Conservation (phyloP, 306 rosid genomes). For the Aeschynomene evenia region DNA sequence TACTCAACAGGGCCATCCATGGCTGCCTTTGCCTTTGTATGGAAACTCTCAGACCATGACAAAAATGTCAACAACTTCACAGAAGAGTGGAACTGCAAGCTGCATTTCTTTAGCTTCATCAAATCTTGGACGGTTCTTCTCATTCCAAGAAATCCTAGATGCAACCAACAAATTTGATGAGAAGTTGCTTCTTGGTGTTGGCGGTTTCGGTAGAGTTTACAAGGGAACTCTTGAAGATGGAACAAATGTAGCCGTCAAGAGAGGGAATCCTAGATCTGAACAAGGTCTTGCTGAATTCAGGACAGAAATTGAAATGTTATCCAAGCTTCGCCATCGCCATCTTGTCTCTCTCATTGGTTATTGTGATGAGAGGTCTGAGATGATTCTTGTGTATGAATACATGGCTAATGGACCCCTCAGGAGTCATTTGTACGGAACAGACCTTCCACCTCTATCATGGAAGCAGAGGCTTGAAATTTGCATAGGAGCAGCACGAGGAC, state of each 20-base stretch:
- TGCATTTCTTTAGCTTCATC: slow-evolving; percentile 78
- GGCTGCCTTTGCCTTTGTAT: slow-evolving; percentile 82
- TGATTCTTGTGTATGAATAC: slow-evolving; percentile 93
- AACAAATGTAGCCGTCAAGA: slow-evolving; percentile 79
- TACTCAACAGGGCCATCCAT: slow-evolving; percentile 61
- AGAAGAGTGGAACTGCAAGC: slow-evolving; percentile 90
- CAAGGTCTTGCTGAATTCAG: slow-evolving; percentile 94
- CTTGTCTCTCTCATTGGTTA: slow-evolving; percentile 96
- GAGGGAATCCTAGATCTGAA: slow-evolving; percentile 92
- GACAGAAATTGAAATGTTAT: slow-evolving; percentile 94
- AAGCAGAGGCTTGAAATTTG: slow-evolving; percentile 91
- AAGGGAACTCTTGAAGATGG: slow-evolving; percentile 92
- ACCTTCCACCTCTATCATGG: slow-evolving; percentile 80
- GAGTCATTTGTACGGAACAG: slow-evolving; percentile 93
- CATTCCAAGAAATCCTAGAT: slow-evolving; percentile 80
- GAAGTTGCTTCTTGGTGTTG: slow-evolving; percentile 81
- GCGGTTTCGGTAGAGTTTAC: slow-evolving; percentile 93
- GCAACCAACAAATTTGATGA: slow-evolving; percentile 93
- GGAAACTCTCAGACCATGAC: slow-evolving; percentile 92
- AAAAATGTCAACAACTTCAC: slow-evolving; percentile 75
- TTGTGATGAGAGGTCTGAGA: slow-evolving; percentile 93
- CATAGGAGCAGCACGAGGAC: slow-evolving; percentile 96
- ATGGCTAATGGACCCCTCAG: slow-evolving; percentile 98
- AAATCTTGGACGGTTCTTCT: slow-evolving; percentile 73
- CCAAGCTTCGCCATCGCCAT: slow-evolving; percentile 96